Base-by-base conservation (phyloP, 768 basidiomycete species). In the Russula ochroleuca region DNA sequence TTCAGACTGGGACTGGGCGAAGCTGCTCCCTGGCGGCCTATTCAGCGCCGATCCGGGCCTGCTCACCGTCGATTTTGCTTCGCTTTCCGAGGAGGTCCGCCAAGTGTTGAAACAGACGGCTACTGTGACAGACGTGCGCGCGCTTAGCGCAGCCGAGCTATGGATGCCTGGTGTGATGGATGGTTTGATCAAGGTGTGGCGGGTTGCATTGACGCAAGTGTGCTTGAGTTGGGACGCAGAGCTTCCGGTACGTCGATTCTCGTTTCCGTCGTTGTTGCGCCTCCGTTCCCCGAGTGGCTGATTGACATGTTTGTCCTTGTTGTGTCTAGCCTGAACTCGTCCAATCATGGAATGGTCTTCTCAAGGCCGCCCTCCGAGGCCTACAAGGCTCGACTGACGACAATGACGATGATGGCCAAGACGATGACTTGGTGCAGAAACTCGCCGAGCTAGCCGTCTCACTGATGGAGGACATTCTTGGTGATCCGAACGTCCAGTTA, bases 111-210 rank as follows among this genome's bases (percentile, higher is more conserved):
- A 81, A 7, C 78, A 84, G 67, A 81, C 83, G 45, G 80, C 83
- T 0, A 76, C 77, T 37, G 63, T 84, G 19, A 73, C 76, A 17
- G 85, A 87, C 66, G 74, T 90, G 37, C 77, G 84, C 23, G 72
- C 79, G n/a, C 73, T 92, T 64, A 83, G 78, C 8, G 73, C 76
- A 43, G 81, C 84, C 14, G 87, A 91, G 68, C 70, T 90, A 45
- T 73, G 78, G 19, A 74, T 73, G 59, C 76, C 78, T 7, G 84
- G 81, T 76, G 77, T 85, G 14, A 82, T 85, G 66, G 72, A 80
- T 1, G 78, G 78, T 9, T 65, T 88, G 53, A 71, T 86, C 38
- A 75, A 76, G 6, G 71, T 83, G 5, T 89, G 86, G 86, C 81
- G 71, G 74, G 77, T 66, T 73, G 80, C 25, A 56, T 81, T 64